Conservation (phyloP, 148 eudicot genomes). For the Vaccinium darrowii region DNA sequence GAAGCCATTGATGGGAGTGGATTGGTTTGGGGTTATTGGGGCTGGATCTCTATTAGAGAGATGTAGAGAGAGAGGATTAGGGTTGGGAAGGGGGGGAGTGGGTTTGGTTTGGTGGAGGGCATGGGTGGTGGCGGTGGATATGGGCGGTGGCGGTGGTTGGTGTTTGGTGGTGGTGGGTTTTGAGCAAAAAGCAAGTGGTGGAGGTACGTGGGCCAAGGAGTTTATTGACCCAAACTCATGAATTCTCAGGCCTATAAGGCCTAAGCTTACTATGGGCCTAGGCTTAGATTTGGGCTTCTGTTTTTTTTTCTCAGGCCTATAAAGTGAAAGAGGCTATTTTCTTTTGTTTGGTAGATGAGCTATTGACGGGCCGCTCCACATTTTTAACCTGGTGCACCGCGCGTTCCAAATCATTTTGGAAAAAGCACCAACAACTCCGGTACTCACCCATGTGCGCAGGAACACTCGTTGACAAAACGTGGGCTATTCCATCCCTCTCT, state of each 20-base stretch:
- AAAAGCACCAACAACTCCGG: no score
- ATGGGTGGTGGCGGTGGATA: slow-evolving; percentile 13
- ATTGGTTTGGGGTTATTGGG: background rate
- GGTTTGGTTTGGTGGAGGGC: slow-evolving; percentile 5
- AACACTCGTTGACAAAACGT: no score
- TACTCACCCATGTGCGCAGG: no score
- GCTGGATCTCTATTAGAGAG: background rate
- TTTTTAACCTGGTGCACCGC: no score
- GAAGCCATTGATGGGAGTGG: slow-evolving; percentile 14
- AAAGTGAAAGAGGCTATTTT: no score
- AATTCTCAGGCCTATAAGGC: no score
- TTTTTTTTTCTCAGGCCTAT: no score
- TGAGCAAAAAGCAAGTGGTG: background rate
- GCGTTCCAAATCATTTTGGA: no score
- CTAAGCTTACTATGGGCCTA: background rate
- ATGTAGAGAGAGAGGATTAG: background rate
- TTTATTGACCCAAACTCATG: background rate
- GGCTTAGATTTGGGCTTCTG: background rate
- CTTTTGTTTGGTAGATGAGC: no score
- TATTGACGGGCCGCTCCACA: no score
- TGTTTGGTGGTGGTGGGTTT: slow-evolving; percentile 9
- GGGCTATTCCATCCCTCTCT: no score
- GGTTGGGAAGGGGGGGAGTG: background rate
- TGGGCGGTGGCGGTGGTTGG: slow-evolving; percentile 11
- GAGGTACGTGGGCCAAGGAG: background rate